phyloP scores from a whole-genome alignment of 1,284 basidiomycete species.

The Heterobasidion irregulare region DNA sequence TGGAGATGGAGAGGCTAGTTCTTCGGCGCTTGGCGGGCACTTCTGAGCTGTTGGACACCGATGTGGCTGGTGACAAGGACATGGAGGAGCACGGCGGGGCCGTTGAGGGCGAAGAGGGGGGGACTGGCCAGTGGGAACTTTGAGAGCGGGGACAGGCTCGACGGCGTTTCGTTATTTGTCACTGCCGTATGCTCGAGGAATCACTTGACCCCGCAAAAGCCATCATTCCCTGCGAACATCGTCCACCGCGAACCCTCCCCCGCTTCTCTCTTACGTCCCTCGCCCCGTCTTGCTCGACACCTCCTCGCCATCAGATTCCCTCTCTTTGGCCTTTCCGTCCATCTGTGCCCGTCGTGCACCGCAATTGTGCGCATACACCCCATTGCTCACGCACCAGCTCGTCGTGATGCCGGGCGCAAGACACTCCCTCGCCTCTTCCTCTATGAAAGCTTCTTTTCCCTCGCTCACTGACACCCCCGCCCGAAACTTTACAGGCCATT shows the following conservation, averaged over 20 bases:
- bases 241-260: too few species aligned
- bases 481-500: too few species aligned
- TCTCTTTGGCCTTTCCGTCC: too few species aligned
- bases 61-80: constrained; percentile 27
- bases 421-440: too few species aligned
- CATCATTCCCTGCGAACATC: background rate
- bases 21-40: constrained; percentile 22
- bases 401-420: too few species aligned
- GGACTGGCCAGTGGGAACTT: background rate
- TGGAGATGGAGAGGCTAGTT: constrained; percentile 13
- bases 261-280: too few species aligned
- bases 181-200: background rate
- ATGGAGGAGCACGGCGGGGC: constrained; percentile 11
- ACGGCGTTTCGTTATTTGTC: background rate
- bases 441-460: too few species aligned
- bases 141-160: background rate
- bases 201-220: background rate
- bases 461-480: too few species aligned
- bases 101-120: background rate
- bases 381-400: too few species aligned
- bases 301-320: too few species aligned
- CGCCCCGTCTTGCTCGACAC: background rate
- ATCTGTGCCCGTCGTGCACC: too few species aligned
- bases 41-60: constrained; percentile 18
- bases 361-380: too few species aligned